Conservation (phyloP, 1,139 yeast species). For the Meyerozyma sp. region DNA sequence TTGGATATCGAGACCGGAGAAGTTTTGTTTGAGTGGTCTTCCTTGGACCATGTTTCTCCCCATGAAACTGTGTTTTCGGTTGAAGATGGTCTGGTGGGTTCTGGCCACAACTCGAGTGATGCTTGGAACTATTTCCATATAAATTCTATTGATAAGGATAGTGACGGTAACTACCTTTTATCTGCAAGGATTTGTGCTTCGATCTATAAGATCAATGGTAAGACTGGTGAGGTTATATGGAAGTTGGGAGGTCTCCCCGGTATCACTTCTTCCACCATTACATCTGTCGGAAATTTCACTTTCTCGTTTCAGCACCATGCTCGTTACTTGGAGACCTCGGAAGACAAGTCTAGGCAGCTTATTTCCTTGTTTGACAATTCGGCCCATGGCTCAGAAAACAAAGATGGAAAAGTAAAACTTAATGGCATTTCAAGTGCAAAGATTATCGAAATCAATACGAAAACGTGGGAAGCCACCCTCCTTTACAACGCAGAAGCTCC, state of each 20-base stretch:
- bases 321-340: slow-evolving; percentile 18
- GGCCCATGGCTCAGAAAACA: slow-evolving; percentile 30
- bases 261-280: slow-evolving; percentile 17
- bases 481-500: slow-evolving; percentile 21
- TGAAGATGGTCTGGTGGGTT: slow-evolving; percentile 24
- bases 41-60: slow-evolving; percentile 31
- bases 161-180: slow-evolving; percentile 29
- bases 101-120: slow-evolving; percentile 25
- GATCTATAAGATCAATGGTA: slow-evolving; percentile 29
- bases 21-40: slow-evolving; percentile 32
- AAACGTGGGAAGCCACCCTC: slow-evolving; percentile 21
- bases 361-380: slow-evolving; percentile 34
- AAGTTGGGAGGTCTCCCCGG: slow-evolving; percentile 24
- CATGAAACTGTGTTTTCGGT: slow-evolving; percentile 22
- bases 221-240: slow-evolving; percentile 32
- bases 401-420: slow-evolving; percentile 19
- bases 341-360: slow-evolving; percentile 18
- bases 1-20: slow-evolving; percentile 31
- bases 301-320: slow-evolving; percentile 38
- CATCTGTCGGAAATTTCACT: slow-evolving; percentile 13
- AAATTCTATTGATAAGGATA: slow-evolving; percentile 36
- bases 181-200: slow-evolving; percentile 33
- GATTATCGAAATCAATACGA: slow-evolving; percentile 26
- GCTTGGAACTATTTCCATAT: slow-evolving; percentile 41
- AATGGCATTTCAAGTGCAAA: slow-evolving; percentile 25